Base-by-base conservation (phyloP, 805 yeast species). In the Zygoascus tannicola region DNA sequence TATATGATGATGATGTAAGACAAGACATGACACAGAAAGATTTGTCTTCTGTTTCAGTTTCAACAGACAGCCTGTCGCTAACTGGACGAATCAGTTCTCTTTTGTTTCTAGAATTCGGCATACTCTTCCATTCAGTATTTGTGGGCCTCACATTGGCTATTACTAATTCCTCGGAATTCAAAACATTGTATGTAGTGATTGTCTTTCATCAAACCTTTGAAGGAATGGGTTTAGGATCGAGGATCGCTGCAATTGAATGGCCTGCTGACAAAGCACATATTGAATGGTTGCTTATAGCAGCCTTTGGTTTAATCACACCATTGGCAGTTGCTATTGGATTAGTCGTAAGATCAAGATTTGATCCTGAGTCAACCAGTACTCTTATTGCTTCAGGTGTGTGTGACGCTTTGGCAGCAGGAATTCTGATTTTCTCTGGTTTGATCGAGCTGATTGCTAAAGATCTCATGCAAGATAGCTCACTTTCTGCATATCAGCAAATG, bases 391-490 rank as follows among this genome's bases (percentile, higher is more conserved):
- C 77, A 44, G 94, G 94, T 39, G 70, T 75, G 3, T 78, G 82
- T 52, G 92, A 85, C 57, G 68, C 90, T 1, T 68, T 85, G 38
- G 81, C 90, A 22, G 72, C 90, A 0, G 95, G 95, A 39, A 79
- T 85, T 45, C 67, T 85, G 53, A 66, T 84, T 22, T 85, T 84
- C 62, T 80, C 87, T 20, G 85, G 88, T 45, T 58, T 83, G 36
- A 84, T 84, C 10, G 94, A 84, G 59, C 65, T 84, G 45, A 74
- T 84, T 80, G 92, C 90, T 2, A 80, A 78, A 53, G 94, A 85
- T 52, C 78, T 81, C 55, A 57, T 69, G 57, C 70, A 81, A 16
- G 60, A 28, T 69, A 76, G 34, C 3, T 58, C 54, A 15, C 46
- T 58, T 18, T 45, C 46, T 18, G 33, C 41, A 1, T 53, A 54